phyloP scores from a whole-genome alignment of 495 filamentous ascomycete genomes.

The Thozetella sp. region DNA sequence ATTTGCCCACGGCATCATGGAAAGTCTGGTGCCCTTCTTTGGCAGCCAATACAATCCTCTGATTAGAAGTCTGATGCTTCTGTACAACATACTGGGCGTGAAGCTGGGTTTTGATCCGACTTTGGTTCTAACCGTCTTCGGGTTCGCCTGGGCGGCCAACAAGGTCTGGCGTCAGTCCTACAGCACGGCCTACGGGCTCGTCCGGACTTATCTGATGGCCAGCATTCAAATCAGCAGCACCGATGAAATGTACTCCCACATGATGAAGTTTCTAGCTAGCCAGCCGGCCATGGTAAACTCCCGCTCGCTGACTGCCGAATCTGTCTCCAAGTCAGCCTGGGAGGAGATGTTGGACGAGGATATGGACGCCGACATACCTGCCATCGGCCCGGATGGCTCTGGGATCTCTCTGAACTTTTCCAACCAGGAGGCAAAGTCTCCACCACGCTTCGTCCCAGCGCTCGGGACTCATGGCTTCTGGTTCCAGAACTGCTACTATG shows the following conservation, averaged over 20 bases:
- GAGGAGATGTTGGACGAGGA: slow-evolving; percentile 45
- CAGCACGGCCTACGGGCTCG: slow-evolving; percentile 15
- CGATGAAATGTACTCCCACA: slow-evolving; percentile 62
- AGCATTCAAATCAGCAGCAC: slow-evolving; percentile 54
- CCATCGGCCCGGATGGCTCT: slow-evolving; percentile 29
- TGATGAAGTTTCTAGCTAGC: slow-evolving; percentile 62
- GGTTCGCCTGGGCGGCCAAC: slow-evolving; percentile 37
- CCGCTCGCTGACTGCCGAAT: slow-evolving; percentile 60
- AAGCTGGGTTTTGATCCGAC: slow-evolving; percentile 39
- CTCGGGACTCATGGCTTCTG: slow-evolving; percentile 40
- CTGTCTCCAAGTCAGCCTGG: slow-evolving; percentile 50
- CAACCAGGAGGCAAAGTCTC: slow-evolving; percentile 35
- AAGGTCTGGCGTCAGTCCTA: slow-evolving; percentile 31
- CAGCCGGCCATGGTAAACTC: slow-evolving; percentile 54
- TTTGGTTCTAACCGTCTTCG: slow-evolving; percentile 29
- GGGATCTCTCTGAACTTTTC: slow-evolving; percentile 45
- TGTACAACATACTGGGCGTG: slow-evolving; percentile 24
- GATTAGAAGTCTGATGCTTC: slow-evolving; percentile 16
- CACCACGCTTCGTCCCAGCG: slow-evolving; percentile 39
- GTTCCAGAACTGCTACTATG: slow-evolving; percentile 37
- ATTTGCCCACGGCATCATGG: slow-evolving; percentile 20
- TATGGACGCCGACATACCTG: slow-evolving; percentile 25
- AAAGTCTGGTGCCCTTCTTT: slow-evolving; percentile 23
- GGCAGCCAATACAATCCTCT: slow-evolving; percentile 26
- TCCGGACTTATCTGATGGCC: slow-evolving; percentile 52